Percentiles rank a stretch among this genome's conserved stretches.
Evolutionary conservation across 108 stramenopile genomes (phyloP).

Genomic region (Fragilaria crotonensis): DNA sequence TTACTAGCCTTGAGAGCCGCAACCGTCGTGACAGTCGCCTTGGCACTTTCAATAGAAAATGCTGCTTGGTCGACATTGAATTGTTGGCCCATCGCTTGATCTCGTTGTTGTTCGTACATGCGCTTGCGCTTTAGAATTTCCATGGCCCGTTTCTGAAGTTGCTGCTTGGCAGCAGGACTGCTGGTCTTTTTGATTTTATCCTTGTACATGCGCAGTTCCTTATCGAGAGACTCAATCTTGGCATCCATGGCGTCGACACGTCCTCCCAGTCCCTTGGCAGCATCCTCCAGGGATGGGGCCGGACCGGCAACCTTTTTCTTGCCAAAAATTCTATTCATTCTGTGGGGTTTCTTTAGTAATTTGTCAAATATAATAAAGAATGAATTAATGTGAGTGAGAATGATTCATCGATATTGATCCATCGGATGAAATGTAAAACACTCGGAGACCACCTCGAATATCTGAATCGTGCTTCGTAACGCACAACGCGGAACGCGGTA

Average conservation of each 20-base stretch:
- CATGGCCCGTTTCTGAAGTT: slow-evolving; percentile 85
- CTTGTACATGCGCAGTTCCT: slow-evolving; percentile 70
- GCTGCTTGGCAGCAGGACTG: slow-evolving; percentile 64
- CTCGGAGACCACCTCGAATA: too few relatives aligned
- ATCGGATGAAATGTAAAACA: too few relatives aligned
- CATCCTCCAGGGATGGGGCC: slow-evolving; percentile 69
- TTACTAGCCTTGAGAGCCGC: slow-evolving; percentile 94
- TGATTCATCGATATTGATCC: too few relatives aligned
- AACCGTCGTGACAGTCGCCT: slow-evolving; percentile 88
- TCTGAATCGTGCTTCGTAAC: too few relatives aligned
- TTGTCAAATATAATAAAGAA: too few relatives aligned
- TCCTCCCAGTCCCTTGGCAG: slow-evolving; percentile 49
- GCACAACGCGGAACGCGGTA: too few relatives aligned
- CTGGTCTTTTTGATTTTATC: slow-evolving; percentile 81
- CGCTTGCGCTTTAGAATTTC: slow-evolving; percentile 91
- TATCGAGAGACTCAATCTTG: slow-evolving; percentile 74
- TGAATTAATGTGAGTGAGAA: too few relatives aligned
- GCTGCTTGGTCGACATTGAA: slow-evolving; percentile 96
- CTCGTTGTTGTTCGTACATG: slow-evolving; percentile 97
- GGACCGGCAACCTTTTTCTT: slow-evolving; percentile 73
- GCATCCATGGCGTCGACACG: slow-evolving; percentile 64
- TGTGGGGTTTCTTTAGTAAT: slow-evolving; percentile 4
- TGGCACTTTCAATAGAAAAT: slow-evolving; percentile 93
- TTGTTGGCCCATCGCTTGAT: slow-evolving; percentile 88
- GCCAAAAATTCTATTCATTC: slow-evolving; percentile 87